Conservation (phyloP, 106 monocot genomes). For the Allium fistulosum region DNA sequence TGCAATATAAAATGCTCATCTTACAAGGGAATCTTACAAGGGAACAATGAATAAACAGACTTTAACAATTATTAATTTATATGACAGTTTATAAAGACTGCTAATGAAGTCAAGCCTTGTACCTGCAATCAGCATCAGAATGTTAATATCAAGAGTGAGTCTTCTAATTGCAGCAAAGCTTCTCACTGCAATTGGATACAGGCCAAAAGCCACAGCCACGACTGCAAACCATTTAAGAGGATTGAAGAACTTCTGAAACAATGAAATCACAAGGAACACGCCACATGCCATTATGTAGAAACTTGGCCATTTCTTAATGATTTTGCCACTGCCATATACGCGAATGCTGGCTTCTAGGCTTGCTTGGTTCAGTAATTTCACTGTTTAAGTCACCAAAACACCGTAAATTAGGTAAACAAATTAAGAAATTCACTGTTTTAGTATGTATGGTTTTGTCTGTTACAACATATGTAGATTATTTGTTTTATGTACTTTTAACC, state of each 20-base stretch:
- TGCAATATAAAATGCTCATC: no score
- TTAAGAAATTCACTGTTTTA: no score
- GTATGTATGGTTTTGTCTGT: no score
- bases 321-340: conserved; percentile 33
- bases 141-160: conserved; percentile 60
- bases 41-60: no score
- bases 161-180: conserved; percentile 46
- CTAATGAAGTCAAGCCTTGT: not conserved
- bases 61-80: no score
- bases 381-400: conserved; percentile 15
- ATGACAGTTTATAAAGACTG: no score
- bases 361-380: conserved; percentile 71
- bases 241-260: conserved; percentile 34
- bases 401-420: no score
- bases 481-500: no score
- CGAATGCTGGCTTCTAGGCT: conserved; percentile 71
- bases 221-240: conserved; percentile 61
- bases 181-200: conserved; percentile 37
- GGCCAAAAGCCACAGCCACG: conserved; percentile 28
- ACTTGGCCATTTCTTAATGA: conserved; percentile 51
- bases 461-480: no score
- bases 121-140: conserved; percentile 75
- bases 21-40: no score
- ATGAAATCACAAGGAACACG: conserved; percentile 33
- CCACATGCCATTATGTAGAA: conserved; percentile 52